Percentiles rank a stretch among this genome's conserved stretches.
Evolutionary conservation across 257 asterid genomes (phyloP).

Genomic region (Rehmannia glutinosa): DNA sequence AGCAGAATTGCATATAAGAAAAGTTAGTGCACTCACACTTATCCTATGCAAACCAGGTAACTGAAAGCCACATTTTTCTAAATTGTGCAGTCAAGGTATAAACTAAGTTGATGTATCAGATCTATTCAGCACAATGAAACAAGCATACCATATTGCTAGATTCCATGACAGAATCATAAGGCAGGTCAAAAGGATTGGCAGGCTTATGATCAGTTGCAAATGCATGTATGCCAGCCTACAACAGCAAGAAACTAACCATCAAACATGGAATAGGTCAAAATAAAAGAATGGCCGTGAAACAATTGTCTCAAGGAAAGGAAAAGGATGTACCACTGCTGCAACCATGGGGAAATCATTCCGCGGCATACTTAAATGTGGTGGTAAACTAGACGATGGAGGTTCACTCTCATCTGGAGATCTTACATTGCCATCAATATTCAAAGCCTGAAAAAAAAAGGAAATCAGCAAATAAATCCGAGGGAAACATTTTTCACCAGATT

Average conservation of each 20-base stretch:
- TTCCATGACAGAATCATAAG: slow-evolving; percentile 54
- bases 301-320: slow-evolving; percentile 13
- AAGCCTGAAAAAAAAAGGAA: slow-evolving; percentile 34
- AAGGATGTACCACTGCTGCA: slow-evolving; percentile 35
- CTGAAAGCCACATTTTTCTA: not conserved
- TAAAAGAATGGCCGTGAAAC: not conserved
- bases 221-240: slow-evolving; percentile 50
- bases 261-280: not conserved
- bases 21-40: not conserved
- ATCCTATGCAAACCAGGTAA: not conserved
- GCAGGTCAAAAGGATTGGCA: slow-evolving; percentile 82
- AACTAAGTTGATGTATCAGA: not conserved
- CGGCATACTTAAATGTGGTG: slow-evolving; percentile 31
- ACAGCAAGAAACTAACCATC: slow-evolving; percentile 9
- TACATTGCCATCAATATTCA: slow-evolving; percentile 24
- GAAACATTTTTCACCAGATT: slow-evolving; percentile 11
- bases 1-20: slow-evolving; percentile 21
- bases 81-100: not conserved
- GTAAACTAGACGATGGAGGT: slow-evolving; percentile 29
- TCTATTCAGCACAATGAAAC: not conserved
- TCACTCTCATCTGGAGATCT: slow-evolving; percentile 26
- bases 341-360: slow-evolving; percentile 31
- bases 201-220: slow-evolving; percentile 40
- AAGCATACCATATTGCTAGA: slow-evolving; percentile 49
- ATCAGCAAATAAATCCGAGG: slow-evolving; percentile 20